phyloP scores from a whole-genome alignment of 768 basidiomycete species.

The Lyophyllum atratum region DNA sequence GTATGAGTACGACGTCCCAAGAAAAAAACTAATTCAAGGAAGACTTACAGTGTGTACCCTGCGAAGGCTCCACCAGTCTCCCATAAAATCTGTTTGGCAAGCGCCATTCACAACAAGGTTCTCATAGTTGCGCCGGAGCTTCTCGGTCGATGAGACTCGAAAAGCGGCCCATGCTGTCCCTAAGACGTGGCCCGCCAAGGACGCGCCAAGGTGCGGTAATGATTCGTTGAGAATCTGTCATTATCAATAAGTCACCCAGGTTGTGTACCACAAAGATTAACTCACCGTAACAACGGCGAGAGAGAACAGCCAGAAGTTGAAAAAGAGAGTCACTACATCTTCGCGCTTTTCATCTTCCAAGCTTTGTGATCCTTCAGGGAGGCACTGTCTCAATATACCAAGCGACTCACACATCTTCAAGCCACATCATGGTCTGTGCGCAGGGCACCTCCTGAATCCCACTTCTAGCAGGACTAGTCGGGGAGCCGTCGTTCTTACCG shows the following conservation, averaged over 20 bases:
- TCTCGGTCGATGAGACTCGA: constrained; percentile 35
- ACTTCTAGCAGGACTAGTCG: not conserved
- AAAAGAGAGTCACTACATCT: constrained; percentile 45
- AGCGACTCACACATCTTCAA: constrained; percentile 42
- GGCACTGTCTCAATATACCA: not conserved
- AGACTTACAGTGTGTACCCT: constrained; percentile 36
- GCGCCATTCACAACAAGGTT: constrained; percentile 34
- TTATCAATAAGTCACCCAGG: not conserved
- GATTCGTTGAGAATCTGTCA: constrained; percentile 51
- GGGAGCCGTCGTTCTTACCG: not conserved
- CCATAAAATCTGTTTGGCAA: constrained; percentile 44
- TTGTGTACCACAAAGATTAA: not conserved
- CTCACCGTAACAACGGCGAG: constrained; percentile 48
- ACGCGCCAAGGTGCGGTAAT: constrained; percentile 51
- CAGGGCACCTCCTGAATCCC: constrained; percentile 29
- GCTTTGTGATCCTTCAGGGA: constrained; percentile 19
- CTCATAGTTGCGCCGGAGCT: constrained; percentile 32
- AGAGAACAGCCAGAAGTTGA: constrained; percentile 50
- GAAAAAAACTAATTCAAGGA: not conserved
- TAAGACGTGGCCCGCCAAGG: constrained; percentile 46
- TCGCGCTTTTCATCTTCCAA: constrained; percentile 45
- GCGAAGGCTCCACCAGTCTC: constrained; percentile 42
- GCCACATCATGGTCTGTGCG: constrained; percentile 45
- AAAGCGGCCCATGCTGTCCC: constrained; percentile 50
- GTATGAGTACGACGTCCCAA: not conserved